Evolutionary conservation across 345 rosid species (phyloP), one percentile per base, ranked within the genome.

Genomic region (Lepidium sativum): DNA sequence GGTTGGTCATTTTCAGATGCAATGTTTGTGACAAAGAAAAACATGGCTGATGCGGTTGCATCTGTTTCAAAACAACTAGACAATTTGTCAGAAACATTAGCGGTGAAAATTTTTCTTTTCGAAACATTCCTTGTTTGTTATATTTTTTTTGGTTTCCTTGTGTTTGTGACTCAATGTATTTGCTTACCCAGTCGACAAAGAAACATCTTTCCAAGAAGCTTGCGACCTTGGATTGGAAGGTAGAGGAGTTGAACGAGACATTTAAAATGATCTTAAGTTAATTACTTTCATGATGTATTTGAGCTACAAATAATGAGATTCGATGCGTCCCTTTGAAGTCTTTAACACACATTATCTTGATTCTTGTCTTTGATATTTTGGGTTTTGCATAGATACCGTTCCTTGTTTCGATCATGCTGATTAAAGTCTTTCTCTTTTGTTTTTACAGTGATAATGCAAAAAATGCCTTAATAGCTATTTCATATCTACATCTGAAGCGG

Each of bases 1-100:
- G 98, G 92, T 51, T 85, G 78, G 92, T 87, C 97, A 39, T 82
- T 92, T 57, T 82, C 97, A 0, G 97, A 89, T 79, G 87, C 77
- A 23, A 85, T 92, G 94, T 85, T 85, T 79, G 95, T 92, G 47
- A 92, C 98, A 21, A 92, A 85, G 86, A 78, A 82, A 70, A 92
- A 85, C 79, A 92, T 89, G 97, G 81, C 81, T 17, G 84, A 77
- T 76, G 98, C 95, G 57, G 96, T 92, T 20, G 71, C 83, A 29
- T 58, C 80, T 25, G 82, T 87, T 32, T 85, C 98, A 42, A 89
- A 87, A 76, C 97, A 89, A 66, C 81, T 89, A 62, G 92, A 92
- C 43, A 79, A 89, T 72, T 86, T 92, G 57, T 77, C 89, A 18
- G 81, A 85, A 60, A 77, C 95, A 63, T 59, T 92, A 69, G 83